Base-by-base conservation (phyloP, 768 basidiomycete species). In the Leccinum imitatum region DNA sequence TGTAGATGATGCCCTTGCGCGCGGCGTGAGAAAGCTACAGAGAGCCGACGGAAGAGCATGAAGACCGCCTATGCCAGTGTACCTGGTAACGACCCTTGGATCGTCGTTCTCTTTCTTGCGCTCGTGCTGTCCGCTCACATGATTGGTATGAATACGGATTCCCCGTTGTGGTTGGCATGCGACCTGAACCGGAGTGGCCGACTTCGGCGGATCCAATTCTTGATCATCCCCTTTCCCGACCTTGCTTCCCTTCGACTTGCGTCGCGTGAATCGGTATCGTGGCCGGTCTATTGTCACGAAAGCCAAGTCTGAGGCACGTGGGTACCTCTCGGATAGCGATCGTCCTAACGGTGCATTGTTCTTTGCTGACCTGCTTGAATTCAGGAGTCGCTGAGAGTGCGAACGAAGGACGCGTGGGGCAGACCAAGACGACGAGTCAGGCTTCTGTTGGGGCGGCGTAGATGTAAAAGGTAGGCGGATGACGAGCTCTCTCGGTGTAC, bases 331-430 rank as follows among this genome's bases (percentile, higher is more conserved):
- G 21, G 70, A 72, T 19, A 60, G 65, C n/a, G 70, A 70, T n/a
- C 71, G 65, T 39, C 57, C 64, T 39, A 71, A 53, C 7, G 52
- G 14, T 6, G 27, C n/a, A 3, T 58, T 59, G 41, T 41, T 44
- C 54, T 53, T 54, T 3, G 41, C 17, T 8, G 31, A 10, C 25
- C 46, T 23, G 19, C 13, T 35, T 21, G 59, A 17, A 31, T 41
- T 54, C 35, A 21, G 23, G 19, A 63, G 55, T 44, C 65, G 60
- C 33, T 71, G 73, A 4, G 71, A 71, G 17, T 64, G 63, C 14
- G 71, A 69, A 41, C 73, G 71, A 35, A 69, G 67, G 51, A 71
- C 63, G 33, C 62, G 69, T 9, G 63, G 59, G 17, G 60, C 55
- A 31, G 64, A 62, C 63, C 63, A 58, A 14, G 46, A 21, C 8